These are phyloP conservation scores for Medicago lupulina DNA, from an alignment of 306 rosid species.

Conservation along the genomic window DNA sequence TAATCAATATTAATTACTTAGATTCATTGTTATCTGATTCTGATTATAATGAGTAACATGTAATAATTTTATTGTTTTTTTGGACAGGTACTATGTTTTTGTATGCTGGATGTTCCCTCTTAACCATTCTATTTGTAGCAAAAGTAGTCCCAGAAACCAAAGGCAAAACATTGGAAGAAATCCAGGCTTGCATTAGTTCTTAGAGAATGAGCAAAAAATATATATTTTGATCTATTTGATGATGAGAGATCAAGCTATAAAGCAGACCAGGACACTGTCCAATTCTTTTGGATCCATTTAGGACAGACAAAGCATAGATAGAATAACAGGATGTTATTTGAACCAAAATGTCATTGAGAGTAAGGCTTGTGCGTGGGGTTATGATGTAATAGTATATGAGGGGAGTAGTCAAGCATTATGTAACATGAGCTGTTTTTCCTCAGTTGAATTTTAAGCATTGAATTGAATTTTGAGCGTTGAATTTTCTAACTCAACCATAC, in stretches of 20 bases:
- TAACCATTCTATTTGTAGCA: slow-evolving; percentile 73
- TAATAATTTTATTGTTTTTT: slow-evolving; percentile 26
- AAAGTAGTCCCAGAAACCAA: slow-evolving; percentile 88
- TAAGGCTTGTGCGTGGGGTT: too few species aligned
- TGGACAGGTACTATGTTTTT: slow-evolving; percentile 64
- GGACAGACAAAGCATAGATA: too few species aligned
- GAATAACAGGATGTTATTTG: too few species aligned
- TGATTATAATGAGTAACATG: background rate
- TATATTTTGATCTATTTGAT: too few species aligned
- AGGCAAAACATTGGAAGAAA: slow-evolving; percentile 92
- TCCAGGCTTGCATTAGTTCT: slow-evolving; percentile 69
- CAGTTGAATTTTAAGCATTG: too few species aligned
- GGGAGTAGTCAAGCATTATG: too few species aligned
- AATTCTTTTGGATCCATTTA: slow-evolving; percentile 5
- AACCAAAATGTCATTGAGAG: too few species aligned
- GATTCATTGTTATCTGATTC: background rate
- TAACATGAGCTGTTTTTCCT: too few species aligned
- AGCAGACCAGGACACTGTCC: background rate
- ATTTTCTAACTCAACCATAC: too few species aligned
- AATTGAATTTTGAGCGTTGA: too few species aligned
- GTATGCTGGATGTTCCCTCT: slow-evolving; percentile 68
- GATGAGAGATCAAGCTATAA: background rate
- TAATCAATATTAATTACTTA: background rate
- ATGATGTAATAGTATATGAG: too few species aligned
- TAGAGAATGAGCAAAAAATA: slow-evolving; percentile 8